Base-by-base conservation (phyloP, 2,329 filamentous ascomycete genomes). In the Alternaria novae-zelandiae region DNA sequence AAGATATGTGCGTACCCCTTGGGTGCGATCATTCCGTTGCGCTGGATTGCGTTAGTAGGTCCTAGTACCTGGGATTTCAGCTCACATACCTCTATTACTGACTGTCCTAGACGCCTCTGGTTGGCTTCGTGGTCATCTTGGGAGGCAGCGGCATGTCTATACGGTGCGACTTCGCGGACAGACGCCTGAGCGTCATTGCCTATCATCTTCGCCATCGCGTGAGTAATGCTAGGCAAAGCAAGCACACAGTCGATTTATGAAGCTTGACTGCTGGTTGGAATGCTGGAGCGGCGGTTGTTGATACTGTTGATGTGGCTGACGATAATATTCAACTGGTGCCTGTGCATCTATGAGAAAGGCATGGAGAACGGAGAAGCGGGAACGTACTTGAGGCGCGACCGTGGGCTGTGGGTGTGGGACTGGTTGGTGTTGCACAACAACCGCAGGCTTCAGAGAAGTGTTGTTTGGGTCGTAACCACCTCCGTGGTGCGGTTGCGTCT, bases 1-100 rank as follows among this genome's bases (percentile, higher is more conserved):
- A 74, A 69, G 7, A 70, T 67, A 17, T 75, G 70, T 32, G 51
- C 23, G 23, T 74, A 74, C 9, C 71, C 73, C 25, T 64, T 74
- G 53, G 71, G 26, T 10, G 49, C n/a, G 15, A 66, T 23, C 1
- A 69, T 68, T 17, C 65, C 70, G 17, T 45, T 58, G 7, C 36
- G 59, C 70, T 73, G 20, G 10, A 36, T 23, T 2, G 45, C 9
- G 13, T 65, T 3, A 64, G 53, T 10, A 7, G 50, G 7, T 13
- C 10, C 3, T 7, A 49, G 13, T 6, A 8, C 2, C 3, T 3
- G 1, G 5, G 5, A 2, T 17, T 41, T 3, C n/a, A 3, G 0
- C 5, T 5, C 9, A 32, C 47, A 9, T 30, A 62, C 59, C 47
- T n/a, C n/a, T 7, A 58, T 10, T 2, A 53, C 11, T 3, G 54